These are phyloP conservation scores for Annulohypoxylon stygium DNA, from an alignment of 495 filamentous ascomycete genomes.

Conservation along the genomic window DNA sequence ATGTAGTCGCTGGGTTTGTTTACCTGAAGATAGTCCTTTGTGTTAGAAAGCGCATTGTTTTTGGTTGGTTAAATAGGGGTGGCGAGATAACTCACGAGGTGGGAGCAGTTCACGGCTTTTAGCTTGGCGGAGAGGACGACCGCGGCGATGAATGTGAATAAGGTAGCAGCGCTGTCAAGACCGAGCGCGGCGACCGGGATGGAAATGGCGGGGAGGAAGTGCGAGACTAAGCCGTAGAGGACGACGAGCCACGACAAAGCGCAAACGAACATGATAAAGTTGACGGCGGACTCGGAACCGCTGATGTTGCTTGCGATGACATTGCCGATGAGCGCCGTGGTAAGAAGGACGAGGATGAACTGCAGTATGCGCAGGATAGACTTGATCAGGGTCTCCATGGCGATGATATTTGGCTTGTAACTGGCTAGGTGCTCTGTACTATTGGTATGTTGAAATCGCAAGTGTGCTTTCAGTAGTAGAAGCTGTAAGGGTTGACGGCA, in stretches of 20 bases:
- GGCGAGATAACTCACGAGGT: constrained; percentile 33
- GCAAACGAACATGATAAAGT: constrained; percentile 65
- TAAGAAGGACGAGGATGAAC: constrained; percentile 59
- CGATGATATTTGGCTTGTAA: constrained; percentile 17
- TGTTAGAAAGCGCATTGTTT: constrained; percentile 11
- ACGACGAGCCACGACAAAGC: constrained; percentile 59
- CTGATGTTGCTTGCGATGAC: constrained; percentile 59
- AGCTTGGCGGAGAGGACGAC: constrained; percentile 64
- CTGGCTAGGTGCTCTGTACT: neutral
- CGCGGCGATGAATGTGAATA: constrained; percentile 62
- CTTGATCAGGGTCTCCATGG: constrained; percentile 55
- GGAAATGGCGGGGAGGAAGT: constrained; percentile 51
- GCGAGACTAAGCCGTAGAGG: constrained; percentile 54
- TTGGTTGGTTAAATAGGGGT: neutral
- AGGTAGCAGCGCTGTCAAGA: constrained; percentile 55
- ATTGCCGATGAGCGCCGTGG: constrained; percentile 64
- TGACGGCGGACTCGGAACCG: constrained; percentile 59
- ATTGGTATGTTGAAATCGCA: neutral
- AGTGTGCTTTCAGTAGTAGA: neutral
- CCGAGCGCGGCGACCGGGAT: constrained; percentile 55
- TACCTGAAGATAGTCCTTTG: constrained; percentile 26
- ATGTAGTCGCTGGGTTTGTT: constrained; percentile 56
- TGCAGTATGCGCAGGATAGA: constrained; percentile 56
- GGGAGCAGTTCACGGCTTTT: constrained; percentile 57
- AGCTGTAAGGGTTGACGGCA: constrained; percentile 3